Percentiles rank a stretch among this genome's conserved stretches.
Evolutionary conservation across 805 yeast genomes (phyloP).

Genomic region (Sugiyamaella qingdaonensis): DNA sequence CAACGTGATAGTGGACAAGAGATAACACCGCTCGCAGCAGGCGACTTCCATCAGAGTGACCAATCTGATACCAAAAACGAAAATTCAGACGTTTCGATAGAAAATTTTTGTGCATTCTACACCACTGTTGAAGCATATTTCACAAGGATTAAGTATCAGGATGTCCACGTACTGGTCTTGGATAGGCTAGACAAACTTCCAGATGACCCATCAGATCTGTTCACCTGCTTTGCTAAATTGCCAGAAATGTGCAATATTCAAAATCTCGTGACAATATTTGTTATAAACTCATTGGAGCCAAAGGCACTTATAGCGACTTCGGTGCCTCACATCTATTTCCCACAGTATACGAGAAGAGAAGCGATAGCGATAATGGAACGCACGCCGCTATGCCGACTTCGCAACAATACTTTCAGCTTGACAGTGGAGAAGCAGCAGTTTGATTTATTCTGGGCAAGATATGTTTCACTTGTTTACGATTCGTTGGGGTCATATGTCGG

Average conservation of each 20-base stretch:
- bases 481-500: constrained; percentile 45
- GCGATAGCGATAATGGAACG: constrained; percentile 33
- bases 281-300: constrained; percentile 45
- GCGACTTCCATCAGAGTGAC: neutral
- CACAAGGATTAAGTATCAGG: constrained; percentile 30
- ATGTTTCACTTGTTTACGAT: constrained; percentile 41
- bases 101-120: constrained; percentile 42
- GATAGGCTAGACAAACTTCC: constrained; percentile 49
- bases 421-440: neutral
- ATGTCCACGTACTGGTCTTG: constrained; percentile 46
- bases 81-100: constrained; percentile 32
- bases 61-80: constrained; percentile 8
- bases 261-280: constrained; percentile 40
- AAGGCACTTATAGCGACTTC: constrained; percentile 36
- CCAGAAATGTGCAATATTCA: constrained; percentile 38
- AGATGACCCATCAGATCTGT: constrained; percentile 39
- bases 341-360: constrained; percentile 40
- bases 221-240: constrained; percentile 39
- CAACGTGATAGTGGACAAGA: constrained; percentile 36
- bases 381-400: neutral
- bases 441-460: constrained; percentile 40
- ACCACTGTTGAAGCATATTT: constrained; percentile 37
- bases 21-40: neutral
- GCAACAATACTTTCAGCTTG: constrained; percentile 9
- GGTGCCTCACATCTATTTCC: constrained; percentile 44